Evolutionary conservation across 2,329 filamentous ascomycete genomes (phyloP).

Genomic region (Colletotrichum tropicale): DNA sequence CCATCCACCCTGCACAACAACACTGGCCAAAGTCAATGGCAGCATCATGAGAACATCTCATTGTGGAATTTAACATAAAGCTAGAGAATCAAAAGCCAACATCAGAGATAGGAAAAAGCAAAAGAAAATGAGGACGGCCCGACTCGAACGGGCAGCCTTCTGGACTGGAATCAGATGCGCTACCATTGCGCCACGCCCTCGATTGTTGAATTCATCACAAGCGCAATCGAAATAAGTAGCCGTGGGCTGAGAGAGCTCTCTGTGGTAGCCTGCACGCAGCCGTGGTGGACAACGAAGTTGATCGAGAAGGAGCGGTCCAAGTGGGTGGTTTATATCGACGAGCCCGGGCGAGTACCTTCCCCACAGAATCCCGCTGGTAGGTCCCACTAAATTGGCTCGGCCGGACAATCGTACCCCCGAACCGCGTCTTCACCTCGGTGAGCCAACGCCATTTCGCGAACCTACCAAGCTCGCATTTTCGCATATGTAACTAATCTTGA

Average conservation of each 20-base stretch:
- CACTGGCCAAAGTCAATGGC: no score
- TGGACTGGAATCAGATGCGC: constrained; percentile 21
- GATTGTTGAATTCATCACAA: neutral
- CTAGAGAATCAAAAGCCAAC: no score
- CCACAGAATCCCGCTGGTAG: neutral
- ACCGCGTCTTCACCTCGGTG: neutral
- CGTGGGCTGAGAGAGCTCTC: neutral
- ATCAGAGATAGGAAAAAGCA: neutral
- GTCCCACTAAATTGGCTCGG: neutral
- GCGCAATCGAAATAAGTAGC: neutral
- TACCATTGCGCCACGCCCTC: constrained; percentile 20
- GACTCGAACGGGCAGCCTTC: constrained; percentile 19
- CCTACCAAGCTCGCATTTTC: neutral
- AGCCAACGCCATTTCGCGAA: neutral
- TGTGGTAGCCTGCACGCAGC: neutral
- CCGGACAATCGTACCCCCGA: constrained; percentile 1
- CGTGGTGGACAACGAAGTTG: neutral
- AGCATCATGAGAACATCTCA: no score
- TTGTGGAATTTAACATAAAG: no score
- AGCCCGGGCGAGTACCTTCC: neutral
- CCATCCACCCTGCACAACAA: no score
- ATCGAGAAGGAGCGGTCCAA: neutral
- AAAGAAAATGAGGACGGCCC: constrained; percentile 5
- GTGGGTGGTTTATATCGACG: neutral
- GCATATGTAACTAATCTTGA: neutral